Evolutionary conservation across 805 yeast genomes (phyloP).

Genomic region (Metschnikowia continentalis): DNA sequence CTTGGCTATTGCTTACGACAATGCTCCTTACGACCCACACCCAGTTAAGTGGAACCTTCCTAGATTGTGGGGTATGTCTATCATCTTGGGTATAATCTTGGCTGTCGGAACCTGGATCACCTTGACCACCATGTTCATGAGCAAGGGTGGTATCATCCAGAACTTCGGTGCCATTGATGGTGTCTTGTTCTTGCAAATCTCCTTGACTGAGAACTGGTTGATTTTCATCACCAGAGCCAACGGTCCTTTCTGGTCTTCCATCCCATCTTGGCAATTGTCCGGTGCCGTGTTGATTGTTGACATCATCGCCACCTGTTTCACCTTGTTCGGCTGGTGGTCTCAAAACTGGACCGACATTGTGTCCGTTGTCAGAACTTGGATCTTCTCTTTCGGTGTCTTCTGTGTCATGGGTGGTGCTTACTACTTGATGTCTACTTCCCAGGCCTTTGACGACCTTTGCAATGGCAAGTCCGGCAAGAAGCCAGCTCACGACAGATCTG

Average conservation of each 20-base stretch:
- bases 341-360: conserved; percentile 97
- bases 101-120: conserved; percentile 95
- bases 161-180: conserved; percentile 94
- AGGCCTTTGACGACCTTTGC: conserved; percentile 76
- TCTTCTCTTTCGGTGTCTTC: conserved; percentile 96
- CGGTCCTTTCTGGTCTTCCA: conserved; percentile 97
- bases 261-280: conserved; percentile 94
- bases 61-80: conserved; percentile 96
- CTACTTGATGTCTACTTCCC: conserved; percentile 85
- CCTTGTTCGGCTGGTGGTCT: conserved; percentile 96
- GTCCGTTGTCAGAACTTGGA: conserved; percentile 90
- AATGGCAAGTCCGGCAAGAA: conserved; percentile 71
- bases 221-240: conserved; percentile 94
- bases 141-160: conserved; percentile 91
- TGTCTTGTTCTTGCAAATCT: conserved; percentile 88
- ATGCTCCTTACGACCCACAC: conserved; percentile 88
- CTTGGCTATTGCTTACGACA: conserved; percentile 94
- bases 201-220: conserved; percentile 95
- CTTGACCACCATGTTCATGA: conserved; percentile 87
- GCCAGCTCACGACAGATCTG: conserved; percentile 57
- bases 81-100: conserved; percentile 76
- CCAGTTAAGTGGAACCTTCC: conserved; percentile 98
- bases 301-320: conserved; percentile 86
- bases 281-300: conserved; percentile 92
- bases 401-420: conserved; percentile 95